A percentile compares a stretch with the other conserved stretches of the same genome.
These are phyloP conservation scores for Cyclotella atomus DNA, from an alignment of 108 stramenopile species.

Conservation along the genomic window DNA sequence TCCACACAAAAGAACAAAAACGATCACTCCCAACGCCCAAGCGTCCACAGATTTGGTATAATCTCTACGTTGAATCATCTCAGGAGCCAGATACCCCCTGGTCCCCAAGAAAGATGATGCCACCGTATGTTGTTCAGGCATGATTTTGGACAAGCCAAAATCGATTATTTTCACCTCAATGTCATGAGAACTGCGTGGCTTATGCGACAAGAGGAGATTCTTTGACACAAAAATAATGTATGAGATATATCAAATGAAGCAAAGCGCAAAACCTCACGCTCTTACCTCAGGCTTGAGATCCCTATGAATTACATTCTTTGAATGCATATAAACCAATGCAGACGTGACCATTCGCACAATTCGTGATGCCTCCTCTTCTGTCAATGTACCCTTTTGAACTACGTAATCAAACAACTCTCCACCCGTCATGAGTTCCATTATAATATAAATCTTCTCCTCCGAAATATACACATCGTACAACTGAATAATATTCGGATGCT, in stretches of 20 bases:
- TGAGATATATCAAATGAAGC: too few species aligned
- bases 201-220: constrained; percentile 80
- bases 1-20: constrained; percentile 92
- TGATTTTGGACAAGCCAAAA: constrained; percentile 93
- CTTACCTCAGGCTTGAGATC: constrained; percentile 99
- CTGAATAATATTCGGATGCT: constrained; percentile 94
- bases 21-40: constrained; percentile 94
- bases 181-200: constrained; percentile 48
- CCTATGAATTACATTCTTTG: constrained; percentile 93
- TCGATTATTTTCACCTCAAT: constrained; percentile 97
- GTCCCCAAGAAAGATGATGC: constrained; percentile 93
- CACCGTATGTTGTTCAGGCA: constrained; percentile 69
- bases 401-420: constrained; percentile 99
- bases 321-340: constrained; percentile 97
- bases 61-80: constrained; percentile 95
- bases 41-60: constrained; percentile 85
- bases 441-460: constrained; percentile 91
- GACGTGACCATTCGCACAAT: constrained; percentile 92
- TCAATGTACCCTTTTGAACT: constrained; percentile 90
- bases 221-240: too few species aligned
- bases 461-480: constrained; percentile 94
- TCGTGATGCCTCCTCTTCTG: constrained; percentile 82
- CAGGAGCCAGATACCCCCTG: constrained; percentile 95
- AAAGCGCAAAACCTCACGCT: too few species aligned
- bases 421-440: constrained; percentile 98